Evolutionary conservation across 1,284 basidiomycete species (phyloP).

Genomic region (Cutaneotrichosporon dermatis): DNA sequence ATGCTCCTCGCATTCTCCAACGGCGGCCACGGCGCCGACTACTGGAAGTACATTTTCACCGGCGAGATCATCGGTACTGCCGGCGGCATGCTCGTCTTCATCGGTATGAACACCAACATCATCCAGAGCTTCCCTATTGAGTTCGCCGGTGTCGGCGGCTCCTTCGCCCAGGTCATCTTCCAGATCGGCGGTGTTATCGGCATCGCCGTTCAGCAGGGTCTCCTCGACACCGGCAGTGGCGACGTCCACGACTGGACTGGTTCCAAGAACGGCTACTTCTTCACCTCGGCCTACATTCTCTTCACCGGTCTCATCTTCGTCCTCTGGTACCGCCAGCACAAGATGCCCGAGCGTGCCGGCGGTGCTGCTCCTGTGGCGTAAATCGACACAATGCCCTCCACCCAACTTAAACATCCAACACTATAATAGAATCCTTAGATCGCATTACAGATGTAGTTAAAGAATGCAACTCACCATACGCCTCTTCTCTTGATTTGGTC

Average conservation of each 20-base stretch:
- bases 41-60: constrained; percentile 44
- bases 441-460: too few species aligned
- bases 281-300: constrained; percentile 37
- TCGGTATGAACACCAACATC: constrained; percentile 41
- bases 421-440: too few species aligned
- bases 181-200: constrained; percentile 45
- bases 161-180: constrained; percentile 44
- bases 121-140: constrained; percentile 39
- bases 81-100: constrained; percentile 44
- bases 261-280: constrained; percentile 37
- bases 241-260: constrained; percentile 39
- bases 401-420: too few species aligned
- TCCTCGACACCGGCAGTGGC: constrained; percentile 31
- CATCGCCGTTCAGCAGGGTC: constrained; percentile 42
- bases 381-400: not conserved
- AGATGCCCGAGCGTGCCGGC: constrained; percentile 14
- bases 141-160: constrained; percentile 39
- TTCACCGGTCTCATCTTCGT: constrained; percentile 36
- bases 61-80: constrained; percentile 40
- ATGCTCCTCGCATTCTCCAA: constrained; percentile 42
- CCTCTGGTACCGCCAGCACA: constrained; percentile 34
- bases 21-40: constrained; percentile 40
- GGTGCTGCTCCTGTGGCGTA: not conserved
- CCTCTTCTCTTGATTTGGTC: too few species aligned
- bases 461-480: too few species aligned